These are phyloP conservation scores for Podaxis sp. DNA, from an alignment of 768 basidiomycete species.

Conservation along the genomic window DNA sequence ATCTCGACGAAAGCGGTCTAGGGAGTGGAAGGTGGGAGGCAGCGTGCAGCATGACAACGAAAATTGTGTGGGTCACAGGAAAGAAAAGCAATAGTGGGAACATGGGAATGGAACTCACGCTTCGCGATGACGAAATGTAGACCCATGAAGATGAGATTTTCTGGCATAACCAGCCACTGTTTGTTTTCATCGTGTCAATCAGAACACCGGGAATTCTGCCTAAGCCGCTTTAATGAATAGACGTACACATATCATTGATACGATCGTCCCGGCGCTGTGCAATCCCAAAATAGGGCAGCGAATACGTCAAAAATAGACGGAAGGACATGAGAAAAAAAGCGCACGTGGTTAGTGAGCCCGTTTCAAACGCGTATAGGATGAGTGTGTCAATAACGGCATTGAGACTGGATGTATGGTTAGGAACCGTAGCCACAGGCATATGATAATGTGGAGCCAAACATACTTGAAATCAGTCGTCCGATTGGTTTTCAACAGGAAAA, in stretches of 20 bases:
- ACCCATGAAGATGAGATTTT: slow-evolving; percentile 47
- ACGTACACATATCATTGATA: slow-evolving; percentile 50
- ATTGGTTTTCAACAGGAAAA: slow-evolving; percentile 39
- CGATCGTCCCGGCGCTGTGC: slow-evolving; percentile 40
- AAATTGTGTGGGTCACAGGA: neutral
- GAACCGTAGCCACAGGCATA: neutral
- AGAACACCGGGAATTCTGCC: neutral
- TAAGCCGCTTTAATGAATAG: no score
- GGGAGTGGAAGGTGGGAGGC: neutral
- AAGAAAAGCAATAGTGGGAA: neutral
- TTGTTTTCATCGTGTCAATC: slow-evolving; percentile 5
- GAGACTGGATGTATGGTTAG: slow-evolving; percentile 29
- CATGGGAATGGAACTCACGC: slow-evolving; percentile 25
- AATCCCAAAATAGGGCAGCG: neutral
- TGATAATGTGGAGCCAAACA: slow-evolving; percentile 12
- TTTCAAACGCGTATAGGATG: slow-evolving; percentile 53
- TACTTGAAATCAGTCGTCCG: slow-evolving; percentile 39
- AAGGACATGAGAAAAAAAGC: neutral
- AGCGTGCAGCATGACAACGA: neutral
- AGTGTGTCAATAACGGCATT: slow-evolving; percentile 47
- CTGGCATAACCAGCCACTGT: slow-evolving; percentile 46
- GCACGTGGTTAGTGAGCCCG: slow-evolving; percentile 49
- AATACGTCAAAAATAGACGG: neutral
- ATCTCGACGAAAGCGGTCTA: neutral
- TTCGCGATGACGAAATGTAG: slow-evolving; percentile 51